phyloP scores from a whole-genome alignment of 2,329 filamentous ascomycete species.

The Periconia sp. region DNA sequence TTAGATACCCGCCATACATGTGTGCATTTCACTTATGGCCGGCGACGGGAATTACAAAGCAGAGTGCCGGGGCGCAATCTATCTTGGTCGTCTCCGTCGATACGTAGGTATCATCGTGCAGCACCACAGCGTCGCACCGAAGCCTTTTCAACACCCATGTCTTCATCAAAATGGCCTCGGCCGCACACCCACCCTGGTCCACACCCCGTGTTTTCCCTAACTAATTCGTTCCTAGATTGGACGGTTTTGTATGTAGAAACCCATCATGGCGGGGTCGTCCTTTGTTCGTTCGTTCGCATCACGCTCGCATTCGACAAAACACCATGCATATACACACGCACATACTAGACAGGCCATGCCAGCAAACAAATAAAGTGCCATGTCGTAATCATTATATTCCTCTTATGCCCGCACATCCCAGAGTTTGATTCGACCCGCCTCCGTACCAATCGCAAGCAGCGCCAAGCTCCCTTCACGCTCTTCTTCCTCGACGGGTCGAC shows the following conservation, averaged over 20 bases:
- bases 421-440: conserved; percentile 81
- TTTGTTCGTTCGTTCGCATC: not conserved
- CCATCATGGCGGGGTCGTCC: not conserved
- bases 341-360: not conserved
- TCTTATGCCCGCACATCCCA: conserved; percentile 65
- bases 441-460: conserved; percentile 82
- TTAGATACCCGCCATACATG: not conserved
- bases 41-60: not conserved
- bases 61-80: not conserved
- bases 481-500: conserved; percentile 48
- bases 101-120: not conserved
- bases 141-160: not conserved
- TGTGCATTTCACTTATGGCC: not conserved
- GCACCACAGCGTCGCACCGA: not conserved
- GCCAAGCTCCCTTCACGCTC: conserved; percentile 61
- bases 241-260: not conserved
- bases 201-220: not conserved
- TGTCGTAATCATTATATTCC: not conserved
- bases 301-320: not conserved
- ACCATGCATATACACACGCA: not conserved
- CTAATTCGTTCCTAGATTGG: not conserved
- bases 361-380: not conserved
- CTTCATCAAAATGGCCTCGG: not conserved
- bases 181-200: not conserved
- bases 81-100: not conserved